Conservation (phyloP, 2,329 filamentous ascomycete species). For the Beauveria pseudobassiana region DNA sequence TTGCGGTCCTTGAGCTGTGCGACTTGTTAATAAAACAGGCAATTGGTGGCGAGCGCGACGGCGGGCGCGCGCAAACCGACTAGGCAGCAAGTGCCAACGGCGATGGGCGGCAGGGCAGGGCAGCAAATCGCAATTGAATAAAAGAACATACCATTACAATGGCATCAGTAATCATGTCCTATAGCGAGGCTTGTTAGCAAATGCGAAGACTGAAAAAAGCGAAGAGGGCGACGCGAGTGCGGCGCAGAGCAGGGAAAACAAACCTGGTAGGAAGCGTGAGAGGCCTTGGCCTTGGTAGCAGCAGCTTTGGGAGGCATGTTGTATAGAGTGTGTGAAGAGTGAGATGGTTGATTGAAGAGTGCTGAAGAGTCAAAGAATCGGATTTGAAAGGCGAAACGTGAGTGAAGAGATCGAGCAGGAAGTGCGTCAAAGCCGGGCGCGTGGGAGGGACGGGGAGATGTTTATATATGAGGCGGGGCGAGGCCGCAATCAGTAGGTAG, state of each 20-base stretch:
- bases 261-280: slow-evolving; percentile 54
- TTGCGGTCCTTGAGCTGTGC: slow-evolving; percentile 55
- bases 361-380: slow-evolving; percentile 16
- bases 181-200: slow-evolving; percentile 25
- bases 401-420: slow-evolving; percentile 27
- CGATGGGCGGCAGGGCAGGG: slow-evolving; percentile 15
- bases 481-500: slow-evolving; percentile 47
- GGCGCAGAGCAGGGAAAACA: slow-evolving; percentile 19
- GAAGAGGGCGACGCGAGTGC: slow-evolving; percentile 10
- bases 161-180: slow-evolving; percentile 59
- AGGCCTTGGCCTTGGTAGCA: slow-evolving; percentile 39
- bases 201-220: slow-evolving; percentile 4
- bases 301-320: slow-evolving; percentile 50
- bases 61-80: not conserved
- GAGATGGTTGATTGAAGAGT: slow-evolving; percentile 11
- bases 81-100: slow-evolving; percentile 10
- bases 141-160: slow-evolving; percentile 48
- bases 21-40: slow-evolving; percentile 22
- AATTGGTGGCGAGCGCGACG: slow-evolving; percentile 11
- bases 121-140: slow-evolving; percentile 16
- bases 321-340: slow-evolving; percentile 18
- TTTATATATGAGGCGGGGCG: slow-evolving; percentile 56
- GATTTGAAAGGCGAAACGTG: slow-evolving; percentile 13
- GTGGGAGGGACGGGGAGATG: slow-evolving; percentile 41
- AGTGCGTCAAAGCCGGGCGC: slow-evolving; percentile 42